Evolutionary conservation across 352 stramenopile genomes (phyloP).

Genomic region (Pythium diclinum): DNA sequence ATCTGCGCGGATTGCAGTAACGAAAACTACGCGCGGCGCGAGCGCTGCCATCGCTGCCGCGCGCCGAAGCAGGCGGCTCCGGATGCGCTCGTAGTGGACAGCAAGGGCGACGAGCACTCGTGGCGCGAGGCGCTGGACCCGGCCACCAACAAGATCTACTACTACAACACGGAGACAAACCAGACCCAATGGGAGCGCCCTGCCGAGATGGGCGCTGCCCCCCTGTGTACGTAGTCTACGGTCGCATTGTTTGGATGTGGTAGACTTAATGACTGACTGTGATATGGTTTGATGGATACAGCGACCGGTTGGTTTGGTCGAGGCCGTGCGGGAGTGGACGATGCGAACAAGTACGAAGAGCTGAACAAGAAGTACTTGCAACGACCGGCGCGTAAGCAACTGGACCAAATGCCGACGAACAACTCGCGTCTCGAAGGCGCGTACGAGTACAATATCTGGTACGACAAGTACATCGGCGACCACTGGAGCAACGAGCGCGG

Average conservation of each 20-base stretch:
- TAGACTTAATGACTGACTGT: too few species aligned
- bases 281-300: constrained; percentile 15
- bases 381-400: constrained; percentile 87
- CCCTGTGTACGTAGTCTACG: constrained; percentile 39
- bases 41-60: constrained; percentile 80
- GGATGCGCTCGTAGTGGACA: constrained; percentile 58
- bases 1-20: constrained; percentile 74
- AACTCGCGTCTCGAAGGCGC: constrained; percentile 89
- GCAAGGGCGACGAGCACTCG: constrained; percentile 43
- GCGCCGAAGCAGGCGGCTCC: constrained; percentile 63
- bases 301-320: constrained; percentile 92
- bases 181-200: constrained; percentile 90
- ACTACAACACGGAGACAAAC: constrained; percentile 89
- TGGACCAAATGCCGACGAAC: constrained; percentile 83
- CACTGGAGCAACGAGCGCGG: constrained; percentile 83
- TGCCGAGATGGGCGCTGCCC: constrained; percentile 87
- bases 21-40: constrained; percentile 82
- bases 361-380: constrained; percentile 84
- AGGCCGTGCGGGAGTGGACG: constrained; percentile 71
- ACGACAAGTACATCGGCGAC: constrained; percentile 92
- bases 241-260: too few species aligned
- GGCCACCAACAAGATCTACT: constrained; percentile 90
- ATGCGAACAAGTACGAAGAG: constrained; percentile 73
- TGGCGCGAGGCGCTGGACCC: constrained; percentile 92
- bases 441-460: constrained; percentile 96